Percentiles rank a stretch among this genome's conserved stretches.
Conservation (phyloP, 306 rosid genomes). For the Lagenaria siceraria region DNA sequence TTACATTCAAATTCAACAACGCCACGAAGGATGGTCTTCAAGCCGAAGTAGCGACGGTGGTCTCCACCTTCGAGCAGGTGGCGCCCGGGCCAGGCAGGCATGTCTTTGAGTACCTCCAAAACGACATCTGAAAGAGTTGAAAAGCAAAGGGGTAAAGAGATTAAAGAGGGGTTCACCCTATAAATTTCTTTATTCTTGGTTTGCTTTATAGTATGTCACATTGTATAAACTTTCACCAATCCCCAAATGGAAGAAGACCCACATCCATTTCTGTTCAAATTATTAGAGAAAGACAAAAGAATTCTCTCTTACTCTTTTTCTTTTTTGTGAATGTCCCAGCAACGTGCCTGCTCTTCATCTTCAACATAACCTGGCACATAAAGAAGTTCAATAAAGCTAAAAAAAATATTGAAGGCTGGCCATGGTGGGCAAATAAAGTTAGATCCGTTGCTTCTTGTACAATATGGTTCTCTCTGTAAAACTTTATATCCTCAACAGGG, state of each 20-base stretch:
- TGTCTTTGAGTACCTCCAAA: conserved; percentile 59
- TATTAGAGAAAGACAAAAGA: conserved; percentile 68
- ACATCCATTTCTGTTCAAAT: conserved; percentile 63
- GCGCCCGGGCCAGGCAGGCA: conserved; percentile 96
- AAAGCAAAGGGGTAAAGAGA: conserved; percentile 4
- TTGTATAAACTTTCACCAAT: conserved; percentile 49
- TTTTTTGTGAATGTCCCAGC: conserved; percentile 99
- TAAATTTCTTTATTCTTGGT: conserved; percentile 15
- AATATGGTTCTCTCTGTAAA: not conserved
- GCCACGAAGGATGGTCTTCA: conserved; percentile 62
- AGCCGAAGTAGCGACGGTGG: conserved; percentile 76
- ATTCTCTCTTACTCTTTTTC: conserved; percentile 90
- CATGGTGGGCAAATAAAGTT: conserved; percentile 1
- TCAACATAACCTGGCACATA: conserved; percentile 80
- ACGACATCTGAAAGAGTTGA: conserved; percentile 53
- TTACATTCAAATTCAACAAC: conserved; percentile 78
- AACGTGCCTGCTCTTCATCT: conserved; percentile 99
- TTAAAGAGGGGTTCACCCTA: not conserved
- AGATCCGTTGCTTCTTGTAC: not conserved
- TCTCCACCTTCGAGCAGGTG: conserved; percentile 83
- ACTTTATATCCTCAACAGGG: conserved; percentile 3
- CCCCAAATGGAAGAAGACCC: conserved; percentile 73
- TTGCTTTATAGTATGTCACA: conserved; percentile 13
- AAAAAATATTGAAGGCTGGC: not conserved
- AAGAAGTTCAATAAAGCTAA: conserved; percentile 15